Percentiles rank a stretch among this genome's conserved stretches.
These are phyloP conservation scores for Trichoderma sp. DNA, from an alignment of 2,329 filamentous ascomycete genomes.

Conservation along the genomic window DNA sequence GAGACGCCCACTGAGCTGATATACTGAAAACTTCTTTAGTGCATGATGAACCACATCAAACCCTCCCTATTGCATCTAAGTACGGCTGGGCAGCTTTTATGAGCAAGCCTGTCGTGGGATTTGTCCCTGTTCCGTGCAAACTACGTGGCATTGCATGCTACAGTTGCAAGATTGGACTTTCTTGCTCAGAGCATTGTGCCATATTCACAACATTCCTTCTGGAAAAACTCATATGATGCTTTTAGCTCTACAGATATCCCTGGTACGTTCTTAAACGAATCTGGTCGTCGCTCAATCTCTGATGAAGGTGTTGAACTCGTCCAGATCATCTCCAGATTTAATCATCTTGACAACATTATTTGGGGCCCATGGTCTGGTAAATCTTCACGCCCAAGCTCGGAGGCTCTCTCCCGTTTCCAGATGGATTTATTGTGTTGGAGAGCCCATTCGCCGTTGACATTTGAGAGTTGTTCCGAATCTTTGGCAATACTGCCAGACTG, in stretches of 20 bases:
- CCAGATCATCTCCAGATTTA: not conserved
- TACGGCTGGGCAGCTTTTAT: not conserved
- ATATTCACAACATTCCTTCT: not conserved
- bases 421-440: not conserved
- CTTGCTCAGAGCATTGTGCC: not conserved
- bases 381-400: not conserved
- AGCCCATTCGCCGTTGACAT: not conserved
- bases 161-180: not conserved
- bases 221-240: not conserved
- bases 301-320: not conserved
- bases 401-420: not conserved
- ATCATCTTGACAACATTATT: not conserved
- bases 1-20: not conserved
- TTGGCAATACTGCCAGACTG: not conserved
- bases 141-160: not conserved
- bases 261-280: not conserved
- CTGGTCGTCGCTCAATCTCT: not conserved
- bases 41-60: not conserved
- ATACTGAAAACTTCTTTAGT: not conserved
- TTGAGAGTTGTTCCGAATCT: not conserved
- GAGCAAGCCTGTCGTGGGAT: accelerated
- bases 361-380: not conserved
- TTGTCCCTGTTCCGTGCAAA: no score
- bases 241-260: not conserved
- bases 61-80: not conserved